Evolutionary conservation across 805 yeast genomes (phyloP).

Genomic region (Candida chilensis): DNA sequence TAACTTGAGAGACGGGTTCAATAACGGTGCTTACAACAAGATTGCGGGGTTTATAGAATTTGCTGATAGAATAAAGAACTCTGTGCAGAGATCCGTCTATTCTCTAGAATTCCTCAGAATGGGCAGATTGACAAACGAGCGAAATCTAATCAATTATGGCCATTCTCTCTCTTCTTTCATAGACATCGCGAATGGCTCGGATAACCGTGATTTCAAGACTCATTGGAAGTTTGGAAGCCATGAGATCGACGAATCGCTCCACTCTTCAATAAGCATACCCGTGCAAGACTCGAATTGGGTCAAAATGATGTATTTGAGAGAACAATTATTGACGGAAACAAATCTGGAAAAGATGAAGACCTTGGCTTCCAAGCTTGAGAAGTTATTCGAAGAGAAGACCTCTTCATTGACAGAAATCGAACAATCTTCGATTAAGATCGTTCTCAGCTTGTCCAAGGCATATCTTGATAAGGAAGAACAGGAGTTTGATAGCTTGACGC

Average conservation of each 20-base stretch:
- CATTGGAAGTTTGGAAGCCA: conserved; percentile 42
- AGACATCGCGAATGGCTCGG: conserved; percentile 20
- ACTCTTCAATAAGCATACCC: conserved; percentile 12
- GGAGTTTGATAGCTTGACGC: conserved; percentile 1
- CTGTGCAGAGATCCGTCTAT: conserved; percentile 34
- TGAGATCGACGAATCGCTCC: conserved; percentile 11
- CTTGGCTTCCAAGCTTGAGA: conserved; percentile 5
- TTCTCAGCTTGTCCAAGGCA: conserved; percentile 5
- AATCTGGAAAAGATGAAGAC: conserved; percentile 13
- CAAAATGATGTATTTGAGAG: conserved; percentile 23
- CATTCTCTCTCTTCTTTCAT: conserved; percentile 6
- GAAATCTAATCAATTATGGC: conserved; percentile 6
- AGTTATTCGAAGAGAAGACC: conserved; percentile 3
- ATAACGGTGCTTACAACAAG: conserved; percentile 55
- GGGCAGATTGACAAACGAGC: conserved; percentile 14
- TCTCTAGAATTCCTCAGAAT: conserved; percentile 20
- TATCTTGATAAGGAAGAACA: background rate
- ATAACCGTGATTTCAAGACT: conserved; percentile 52
- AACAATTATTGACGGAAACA: conserved; percentile 23
- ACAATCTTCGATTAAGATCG: conserved; percentile 16
- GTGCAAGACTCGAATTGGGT: conserved; percentile 16
- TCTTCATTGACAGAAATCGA: conserved; percentile 22
- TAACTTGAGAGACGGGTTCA: conserved; percentile 44
- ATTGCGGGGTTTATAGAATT: conserved; percentile 59
- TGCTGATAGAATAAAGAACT: conserved; percentile 37